Evolutionary conservation across 805 yeast species (phyloP), one percentile per base, ranked within the genome.

Genomic region (Ogataea dorogensis): DNA sequence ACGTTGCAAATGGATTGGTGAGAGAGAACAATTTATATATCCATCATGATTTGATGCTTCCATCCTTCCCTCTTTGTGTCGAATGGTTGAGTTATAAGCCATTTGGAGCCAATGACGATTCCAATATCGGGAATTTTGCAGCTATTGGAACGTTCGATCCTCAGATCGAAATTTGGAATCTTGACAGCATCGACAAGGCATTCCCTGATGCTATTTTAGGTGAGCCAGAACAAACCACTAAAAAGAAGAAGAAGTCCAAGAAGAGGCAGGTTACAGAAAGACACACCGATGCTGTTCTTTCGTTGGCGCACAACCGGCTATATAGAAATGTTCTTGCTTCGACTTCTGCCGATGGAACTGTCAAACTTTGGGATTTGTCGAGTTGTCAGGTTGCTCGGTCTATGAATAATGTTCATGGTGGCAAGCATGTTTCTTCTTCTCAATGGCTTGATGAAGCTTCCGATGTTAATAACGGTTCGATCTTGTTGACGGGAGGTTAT

Each of bases 71-170:
- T 26, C 71, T 93, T 43, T 87, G 97, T 59, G 89, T 89, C 21
- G 98, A 93, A 63, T 91, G 98, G 98, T 61, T 93, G 45, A 84
- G 86, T 60, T 84, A 73, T 59, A 72, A 69, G 43, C 91, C 94
- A 20, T 74, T 70, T 10, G 66, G 61, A 14, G 50, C 62, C 10
- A 66, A 67, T 22, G 67, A 66, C 26, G 64, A 63, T 15, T 47
- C 56, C 3, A 73, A 77, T 43, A 64, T 79, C 19, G 96, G 95
- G 8, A 93, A 88, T 63, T 88, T 86, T 63, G 98, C 95, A 2
- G 98, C 98, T 10, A 70, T 93, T 47, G 98, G 98, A 57, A 86
- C 98, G 2, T 91, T 93, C 59, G 98, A 91, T 51, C 98, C 98
- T 25, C 94, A 85, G 56, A 91, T 93, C 61, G 98, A 93, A 65